Base-by-base conservation (phyloP, 257 asterid genomes). In the Thymus quinquecostatus region DNA sequence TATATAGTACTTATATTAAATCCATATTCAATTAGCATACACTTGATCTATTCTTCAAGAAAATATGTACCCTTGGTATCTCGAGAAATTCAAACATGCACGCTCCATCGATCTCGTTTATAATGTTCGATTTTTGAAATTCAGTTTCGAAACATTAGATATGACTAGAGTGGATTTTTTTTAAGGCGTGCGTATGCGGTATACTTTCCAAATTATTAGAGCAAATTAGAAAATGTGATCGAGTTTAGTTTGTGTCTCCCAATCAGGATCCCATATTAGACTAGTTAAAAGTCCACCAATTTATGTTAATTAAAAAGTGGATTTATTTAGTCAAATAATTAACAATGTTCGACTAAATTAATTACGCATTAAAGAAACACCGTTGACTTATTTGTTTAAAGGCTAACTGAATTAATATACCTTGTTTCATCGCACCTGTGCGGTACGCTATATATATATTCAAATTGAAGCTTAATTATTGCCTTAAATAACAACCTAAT, bases 351-450 rank as follows among this genome's bases (percentile, higher is more conserved):
- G 5, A 11, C 51, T 47, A 13, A 45, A 47, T 9, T 58, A 38
- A 38, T 38, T 5, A 38, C 41, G 27, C 36, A 2, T 40, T 51
- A 58, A 73, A 77, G 58, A 58, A 45, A 21, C 7, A 1, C 34
- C 62, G 79, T 73, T 80, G 80, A 77, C 81, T 50, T 32, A 34
- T 55, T 71, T 80, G 71, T 72, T 77, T 74, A 76, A 30, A 79
- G 77, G 77, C 33, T 74, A 36, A 34, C 76, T 48, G 21, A 44
- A 67, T 57, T 29, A 53, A 29, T 38, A 38, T 38, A 4, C 2
- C 56, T 5, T 54, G 6, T 34, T 32, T 47, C 33, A n/a, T 61
- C 34, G 33, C 48, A 61, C 41, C 66, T 40, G 66, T 14, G 9
- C 34, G 34, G 48, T 38, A 34, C n/a, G 65, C 48, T 13, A 34